Conservation (phyloP, 78 protist genomes). For the Salpingoeca rosetta region DNA sequence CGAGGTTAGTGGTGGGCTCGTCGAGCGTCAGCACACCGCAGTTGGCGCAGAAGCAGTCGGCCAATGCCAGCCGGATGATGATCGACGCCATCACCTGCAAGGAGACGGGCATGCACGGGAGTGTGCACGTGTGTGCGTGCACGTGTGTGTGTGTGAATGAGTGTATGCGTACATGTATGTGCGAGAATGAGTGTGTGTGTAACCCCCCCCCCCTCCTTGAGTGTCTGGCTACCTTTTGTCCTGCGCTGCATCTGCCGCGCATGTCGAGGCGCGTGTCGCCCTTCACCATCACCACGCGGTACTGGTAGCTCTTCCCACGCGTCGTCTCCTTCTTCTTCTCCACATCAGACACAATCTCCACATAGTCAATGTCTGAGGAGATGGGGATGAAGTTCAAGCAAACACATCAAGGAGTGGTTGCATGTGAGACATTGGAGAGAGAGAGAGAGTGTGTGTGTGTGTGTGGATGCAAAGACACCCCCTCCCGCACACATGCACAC, state of each 20-base stretch:
- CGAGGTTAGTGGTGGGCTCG: constrained; percentile 99
- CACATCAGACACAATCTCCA: too few species aligned
- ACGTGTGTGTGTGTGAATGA: too few species aligned
- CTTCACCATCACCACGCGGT: constrained; percentile 87
- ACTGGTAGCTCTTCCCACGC: constrained; percentile 55
- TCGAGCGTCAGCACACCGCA: constrained; percentile 98
- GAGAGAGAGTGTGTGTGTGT: not conserved
- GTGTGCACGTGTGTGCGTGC: not conserved
- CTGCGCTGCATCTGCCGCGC: constrained; percentile 98
- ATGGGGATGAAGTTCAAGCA: too few species aligned
- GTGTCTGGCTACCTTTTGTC: too few species aligned
- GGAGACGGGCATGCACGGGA: too few species aligned
- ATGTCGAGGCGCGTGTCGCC: constrained; percentile 79
- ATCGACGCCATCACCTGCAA: constrained; percentile 88
- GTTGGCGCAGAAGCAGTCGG: constrained; percentile 90
- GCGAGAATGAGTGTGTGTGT: not conserved
- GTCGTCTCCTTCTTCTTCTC: too few species aligned
- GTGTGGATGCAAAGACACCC: too few species aligned
- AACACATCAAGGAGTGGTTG: constrained; percentile 4
- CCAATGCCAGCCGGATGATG: constrained; percentile 94
- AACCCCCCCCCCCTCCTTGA: too few species aligned
- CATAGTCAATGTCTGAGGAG: too few species aligned
- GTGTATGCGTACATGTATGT: not conserved
- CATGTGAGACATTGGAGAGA: not conserved
- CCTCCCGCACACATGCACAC: too few species aligned